Percentiles rank a stretch among this genome's conserved stretches.
These are phyloP conservation scores for Cladosporium sp. DNA, from an alignment of 2,329 filamentous ascomycete genomes.

Conservation along the genomic window DNA sequence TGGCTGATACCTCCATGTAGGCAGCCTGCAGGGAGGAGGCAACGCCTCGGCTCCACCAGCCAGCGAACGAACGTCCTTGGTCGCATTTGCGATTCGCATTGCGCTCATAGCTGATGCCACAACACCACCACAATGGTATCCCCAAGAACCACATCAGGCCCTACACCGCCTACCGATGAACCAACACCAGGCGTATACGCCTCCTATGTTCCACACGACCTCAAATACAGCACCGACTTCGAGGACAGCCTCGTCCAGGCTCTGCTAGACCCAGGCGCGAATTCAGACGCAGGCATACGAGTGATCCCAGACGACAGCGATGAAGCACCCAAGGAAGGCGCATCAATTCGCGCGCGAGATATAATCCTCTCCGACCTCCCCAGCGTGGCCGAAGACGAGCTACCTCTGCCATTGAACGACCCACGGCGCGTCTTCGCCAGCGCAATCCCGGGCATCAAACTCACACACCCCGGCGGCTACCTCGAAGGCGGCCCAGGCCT, in stretches of 20 bases:
- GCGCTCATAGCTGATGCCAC: neutral
- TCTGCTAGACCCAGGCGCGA: constrained; percentile 30
- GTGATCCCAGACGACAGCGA: constrained; percentile 23
- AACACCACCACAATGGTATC: constrained; percentile 1
- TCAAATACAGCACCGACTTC: constrained; percentile 41
- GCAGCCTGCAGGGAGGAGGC: too few species aligned
- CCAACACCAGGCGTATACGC: constrained; percentile 22
- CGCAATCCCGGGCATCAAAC: constrained; percentile 39
- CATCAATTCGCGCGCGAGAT: constrained; percentile 26
- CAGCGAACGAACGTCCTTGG: neutral
- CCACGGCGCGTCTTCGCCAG: constrained; percentile 38
- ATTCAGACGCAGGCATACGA: constrained; percentile 22
- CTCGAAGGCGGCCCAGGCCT: constrained; percentile 45
- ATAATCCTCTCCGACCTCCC: constrained; percentile 25
- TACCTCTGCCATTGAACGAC: constrained; percentile 42
- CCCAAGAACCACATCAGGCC: neutral
- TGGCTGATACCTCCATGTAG: too few species aligned
- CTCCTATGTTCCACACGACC: constrained; percentile 40
- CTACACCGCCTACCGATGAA: neutral
- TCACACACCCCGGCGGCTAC: constrained; percentile 45
- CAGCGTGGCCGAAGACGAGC: constrained; percentile 26
- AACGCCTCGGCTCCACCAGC: constrained; percentile 3
- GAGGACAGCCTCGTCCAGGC: constrained; percentile 40
- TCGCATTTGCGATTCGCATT: neutral
- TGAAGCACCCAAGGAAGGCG: constrained; percentile 24